Evolutionary conservation across 2,329 filamentous ascomycete species (phyloP), one percentile per base, ranked within the genome.

Genomic region (Botrytis squamosa): DNA sequence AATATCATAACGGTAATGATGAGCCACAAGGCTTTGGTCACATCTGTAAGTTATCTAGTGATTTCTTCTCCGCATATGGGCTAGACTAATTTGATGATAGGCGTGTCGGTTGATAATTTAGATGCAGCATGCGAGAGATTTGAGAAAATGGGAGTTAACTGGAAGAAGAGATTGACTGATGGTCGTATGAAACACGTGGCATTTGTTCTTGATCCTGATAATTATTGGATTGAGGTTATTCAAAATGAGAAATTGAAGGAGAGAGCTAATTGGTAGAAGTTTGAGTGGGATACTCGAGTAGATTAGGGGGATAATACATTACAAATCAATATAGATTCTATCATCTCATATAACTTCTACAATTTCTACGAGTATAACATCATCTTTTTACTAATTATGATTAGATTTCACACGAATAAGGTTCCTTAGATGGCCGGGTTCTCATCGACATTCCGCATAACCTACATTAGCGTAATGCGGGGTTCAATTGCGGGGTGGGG

Each of bases 91-190:
- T 70, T 29, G 4, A 62, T n/a, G 14, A 46, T 69, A 92, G 90
- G 90, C 81, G 85, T 98, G 71, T 87, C 91, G 1, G 95, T 98
- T 20, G 95, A 98, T 81, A 90, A 97, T 81, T 81, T 98, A n/a
- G 91, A 96, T 71, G 92, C 92, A 12, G 95, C 96, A 16, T 98
- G 95, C 84, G 85, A 91, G 80, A 89, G 95, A 22, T 95, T 98
- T 78, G 96, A 98, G 82, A 89, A 90, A 72, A 85, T 93, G 80
- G 89, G 91, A 9, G 92, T 95, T 72, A 91, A 88, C 83, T 99
- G 94, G 93, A 97, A 97, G 90, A 98, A 98, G 90, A 88, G 93
- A 77, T 87, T 98, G 75, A 97, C 93, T 2, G 95, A 98, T 76
- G 95, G 95, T 2, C 86, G 89, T 64, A 97, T 98, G 95, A 95